Base-by-base conservation (phyloP, 2,329 filamentous ascomycete genomes). In the Alternaria angustiovoidea region DNA sequence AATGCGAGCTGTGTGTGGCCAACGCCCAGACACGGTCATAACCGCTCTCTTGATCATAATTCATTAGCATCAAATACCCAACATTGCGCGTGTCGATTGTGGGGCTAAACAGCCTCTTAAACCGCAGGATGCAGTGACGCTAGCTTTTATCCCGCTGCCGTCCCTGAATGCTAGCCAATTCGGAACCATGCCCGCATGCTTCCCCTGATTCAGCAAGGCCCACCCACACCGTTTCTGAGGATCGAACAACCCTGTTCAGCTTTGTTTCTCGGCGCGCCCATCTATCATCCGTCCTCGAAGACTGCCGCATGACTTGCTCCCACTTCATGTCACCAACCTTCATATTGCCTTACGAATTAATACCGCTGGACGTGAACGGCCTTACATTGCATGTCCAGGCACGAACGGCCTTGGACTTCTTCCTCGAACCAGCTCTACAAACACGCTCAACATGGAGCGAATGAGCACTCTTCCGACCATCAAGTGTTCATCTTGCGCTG, bases 401-500 rank as follows among this genome's bases (percentile, higher is more conserved):
- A 63, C 57, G 9, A 43, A 11, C 30, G 52, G 48, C 46, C 52
- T 47, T 46, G 48, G 66, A 48, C 57, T 52, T 34, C 54, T 42
- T 30, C 54, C 30, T 48, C 14, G 53, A 39, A 14, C 42, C 32
- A 58, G 46, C 49, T 47, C 57, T 43, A 34, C 54, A 68, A 39
- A 58, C 57, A 67, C 71, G 65, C 62, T 61, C 59, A 69, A 61
- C 57, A 74, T 71, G 51, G 71, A 72, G 38, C 64, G 73, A 57
- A 66, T 71, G 66, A 76, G 76, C 68, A 65, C 74, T 46, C 63
- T 79, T 54, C 76, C 76, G 7, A 74, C 67, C 39, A 79, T 79
- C 62, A 79, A 80, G 67, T 79, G 78, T 65, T 79, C 76, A 24
- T 75, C 71, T 48, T 79, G 78, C 65, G 73, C 71, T 44, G 70